phyloP scores from a whole-genome alignment of 2,329 filamentous ascomycete species.

The Phyllosticta ampelicida region DNA sequence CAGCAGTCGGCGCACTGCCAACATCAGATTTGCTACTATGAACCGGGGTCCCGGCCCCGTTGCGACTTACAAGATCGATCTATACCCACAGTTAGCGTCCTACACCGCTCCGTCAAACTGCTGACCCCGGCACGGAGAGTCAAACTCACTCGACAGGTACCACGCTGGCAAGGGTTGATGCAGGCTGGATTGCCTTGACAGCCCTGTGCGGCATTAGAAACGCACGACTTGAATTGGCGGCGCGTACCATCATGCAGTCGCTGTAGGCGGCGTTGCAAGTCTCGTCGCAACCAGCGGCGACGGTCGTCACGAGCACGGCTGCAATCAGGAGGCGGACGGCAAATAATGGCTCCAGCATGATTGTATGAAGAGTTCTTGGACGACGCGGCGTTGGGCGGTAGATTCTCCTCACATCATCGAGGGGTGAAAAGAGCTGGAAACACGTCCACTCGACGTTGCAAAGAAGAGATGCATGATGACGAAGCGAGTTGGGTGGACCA shows the following conservation, averaged over 20 bases:
- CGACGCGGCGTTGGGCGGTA: background rate
- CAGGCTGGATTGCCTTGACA: slow-evolving; percentile 8
- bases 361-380: background rate
- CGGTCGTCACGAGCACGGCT: background rate
- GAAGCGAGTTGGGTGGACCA: background rate
- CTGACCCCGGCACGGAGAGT: background rate
- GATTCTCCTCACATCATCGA: background rate
- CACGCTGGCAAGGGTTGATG: slow-evolving; percentile 10
- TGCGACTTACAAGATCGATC: slow-evolving; percentile 8
- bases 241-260: slow-evolving; percentile 8
- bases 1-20: slow-evolving; percentile 8
- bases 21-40: background rate
- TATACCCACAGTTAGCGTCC: slow-evolving; percentile 3
- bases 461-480: background rate
- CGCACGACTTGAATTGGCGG: too few species aligned
- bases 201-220: slow-evolving; percentile 5
- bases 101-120: slow-evolving; percentile 6
- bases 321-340: slow-evolving; percentile 6
- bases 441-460: slow-evolving; percentile 5
- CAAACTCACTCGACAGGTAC: slow-evolving; percentile 8
- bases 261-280: slow-evolving; percentile 10
- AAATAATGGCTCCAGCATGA: background rate
- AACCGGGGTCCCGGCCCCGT: background rate
- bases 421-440: background rate
- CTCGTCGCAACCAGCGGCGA: slow-evolving; percentile 7